These are phyloP conservation scores for Taphrina populina DNA, from an alignment of 1,139 yeast genomes.

Conservation along the genomic window DNA sequence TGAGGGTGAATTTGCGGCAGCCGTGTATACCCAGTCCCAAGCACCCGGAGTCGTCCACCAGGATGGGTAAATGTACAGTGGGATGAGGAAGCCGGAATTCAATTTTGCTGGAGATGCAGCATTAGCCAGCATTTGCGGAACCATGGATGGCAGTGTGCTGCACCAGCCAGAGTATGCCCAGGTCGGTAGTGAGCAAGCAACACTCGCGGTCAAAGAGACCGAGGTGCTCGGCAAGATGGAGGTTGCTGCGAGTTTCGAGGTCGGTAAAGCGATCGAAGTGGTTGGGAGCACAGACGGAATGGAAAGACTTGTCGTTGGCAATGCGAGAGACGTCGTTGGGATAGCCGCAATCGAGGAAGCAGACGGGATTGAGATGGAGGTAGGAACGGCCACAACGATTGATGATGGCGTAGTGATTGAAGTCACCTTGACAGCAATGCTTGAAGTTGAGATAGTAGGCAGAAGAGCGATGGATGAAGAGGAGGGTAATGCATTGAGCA, in stretches of 20 bases:
- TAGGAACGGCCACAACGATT: background rate
- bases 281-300: too few relatives aligned
- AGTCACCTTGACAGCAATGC: background rate
- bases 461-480: background rate
- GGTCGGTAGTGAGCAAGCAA: slow-evolving; percentile 3
- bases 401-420: background rate
- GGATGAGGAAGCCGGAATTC: slow-evolving; percentile 2
- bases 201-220: background rate
- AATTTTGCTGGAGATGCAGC: background rate
- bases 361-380: background rate
- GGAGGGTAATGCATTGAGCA: background rate
- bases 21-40: slow-evolving; percentile 21
- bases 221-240: background rate
- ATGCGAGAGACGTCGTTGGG: background rate
- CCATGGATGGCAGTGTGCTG: slow-evolving; percentile 3
- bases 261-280: slow-evolving; percentile 7
- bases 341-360: background rate
- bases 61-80: slow-evolving; percentile 23
- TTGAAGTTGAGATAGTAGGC: background rate
- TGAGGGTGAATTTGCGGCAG: background rate
- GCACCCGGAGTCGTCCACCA: slow-evolving; percentile 24
- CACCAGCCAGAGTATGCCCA: slow-evolving; percentile 26
- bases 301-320: too few relatives aligned
- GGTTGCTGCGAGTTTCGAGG: background rate
- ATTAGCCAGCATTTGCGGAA: background rate